A percentile compares a stretch with the other conserved stretches of the same genome.
Evolutionary conservation across 331 rosid genomes (phyloP).

Genomic region (Saraca asoca): DNA sequence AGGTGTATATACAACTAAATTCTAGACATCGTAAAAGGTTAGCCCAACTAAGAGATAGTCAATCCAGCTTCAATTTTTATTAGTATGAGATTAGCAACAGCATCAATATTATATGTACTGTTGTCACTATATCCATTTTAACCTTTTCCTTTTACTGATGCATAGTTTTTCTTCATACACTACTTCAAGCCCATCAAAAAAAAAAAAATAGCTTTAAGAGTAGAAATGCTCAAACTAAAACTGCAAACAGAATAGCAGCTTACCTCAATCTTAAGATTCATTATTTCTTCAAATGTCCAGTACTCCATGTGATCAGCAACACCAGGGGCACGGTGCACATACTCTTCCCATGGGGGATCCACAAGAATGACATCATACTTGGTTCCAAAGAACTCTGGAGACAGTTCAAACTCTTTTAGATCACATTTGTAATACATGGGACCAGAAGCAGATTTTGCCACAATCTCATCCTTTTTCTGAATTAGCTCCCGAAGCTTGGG

Average conservation of each 20-base stretch:
- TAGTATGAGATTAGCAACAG: constrained; percentile 8
- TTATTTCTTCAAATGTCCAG: constrained; percentile 96
- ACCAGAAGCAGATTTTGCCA: constrained; percentile 64
- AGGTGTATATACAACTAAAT: constrained; percentile 22
- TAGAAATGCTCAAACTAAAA: constrained; percentile 23
- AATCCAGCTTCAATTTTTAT: constrained; percentile 12
- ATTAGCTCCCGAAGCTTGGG: constrained; percentile 96
- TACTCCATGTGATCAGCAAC: constrained; percentile 92
- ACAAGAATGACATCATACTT: constrained; percentile 93
- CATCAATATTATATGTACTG: constrained; percentile 13
- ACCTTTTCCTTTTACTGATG: background rate
- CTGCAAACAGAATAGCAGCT: constrained; percentile 37
- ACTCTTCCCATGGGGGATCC: constrained; percentile 99
- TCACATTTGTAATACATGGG: constrained; percentile 82
- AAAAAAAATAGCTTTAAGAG: constrained; percentile 4
- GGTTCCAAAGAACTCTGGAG: constrained; percentile 90
- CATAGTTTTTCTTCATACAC: constrained; percentile 7
- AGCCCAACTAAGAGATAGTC: background rate
- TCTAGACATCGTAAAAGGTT: background rate
- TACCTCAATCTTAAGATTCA: constrained; percentile 95
- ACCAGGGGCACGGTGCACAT: constrained; percentile 96
- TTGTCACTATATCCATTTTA: constrained; percentile 3
- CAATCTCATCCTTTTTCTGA: constrained; percentile 95
- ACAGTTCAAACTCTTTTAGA: constrained; percentile 83
- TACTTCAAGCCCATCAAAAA: constrained; percentile 10